Evolutionary conservation across 192 early-diverging fungal genomes (phyloP).

Genomic region (Podila verticillata): DNA sequence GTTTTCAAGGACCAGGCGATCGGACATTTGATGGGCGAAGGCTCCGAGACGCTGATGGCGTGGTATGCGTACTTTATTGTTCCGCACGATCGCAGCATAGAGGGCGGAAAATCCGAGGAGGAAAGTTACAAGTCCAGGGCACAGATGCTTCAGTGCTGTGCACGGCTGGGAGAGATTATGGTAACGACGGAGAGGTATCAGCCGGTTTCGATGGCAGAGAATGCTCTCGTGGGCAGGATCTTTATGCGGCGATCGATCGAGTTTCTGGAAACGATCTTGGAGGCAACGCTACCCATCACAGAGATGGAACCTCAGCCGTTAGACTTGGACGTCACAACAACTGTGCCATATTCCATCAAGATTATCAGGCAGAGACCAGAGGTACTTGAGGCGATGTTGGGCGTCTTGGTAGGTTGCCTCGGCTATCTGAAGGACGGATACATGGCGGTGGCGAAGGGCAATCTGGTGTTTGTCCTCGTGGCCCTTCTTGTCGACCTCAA

Average conservation of each 20-base stretch:
- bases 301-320: not conserved
- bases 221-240: slow-evolving; percentile 18
- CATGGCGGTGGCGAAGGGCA: not conserved
- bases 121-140: slow-evolving; percentile 4
- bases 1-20: slow-evolving; percentile 20
- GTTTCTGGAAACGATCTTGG: slow-evolving; percentile 32
- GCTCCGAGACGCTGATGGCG: slow-evolving; percentile 34
- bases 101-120: not conserved
- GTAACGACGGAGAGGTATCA: slow-evolving; percentile 17
- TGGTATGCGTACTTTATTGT: slow-evolving; percentile 44
- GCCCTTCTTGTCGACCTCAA: slow-evolving; percentile 14
- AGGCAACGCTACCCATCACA: not conserved
- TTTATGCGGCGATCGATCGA: slow-evolving; percentile 38
- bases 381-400: slow-evolving; percentile 35
- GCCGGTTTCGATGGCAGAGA: slow-evolving; percentile 1
- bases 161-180: slow-evolving; percentile 25
- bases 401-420: slow-evolving; percentile 6
- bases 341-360: slow-evolving; percentile 8
- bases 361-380: slow-evolving; percentile 24
- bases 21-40: slow-evolving; percentile 4
- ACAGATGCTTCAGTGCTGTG: slow-evolving; percentile 19
- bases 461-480: slow-evolving; percentile 16
- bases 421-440: not conserved
- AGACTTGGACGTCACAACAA: not conserved
- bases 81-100: not conserved